Percentiles rank a stretch among this genome's conserved stretches.
Conservation (phyloP, 768 basidiomycete genomes). For the Rhizopogon salebrosus region DNA sequence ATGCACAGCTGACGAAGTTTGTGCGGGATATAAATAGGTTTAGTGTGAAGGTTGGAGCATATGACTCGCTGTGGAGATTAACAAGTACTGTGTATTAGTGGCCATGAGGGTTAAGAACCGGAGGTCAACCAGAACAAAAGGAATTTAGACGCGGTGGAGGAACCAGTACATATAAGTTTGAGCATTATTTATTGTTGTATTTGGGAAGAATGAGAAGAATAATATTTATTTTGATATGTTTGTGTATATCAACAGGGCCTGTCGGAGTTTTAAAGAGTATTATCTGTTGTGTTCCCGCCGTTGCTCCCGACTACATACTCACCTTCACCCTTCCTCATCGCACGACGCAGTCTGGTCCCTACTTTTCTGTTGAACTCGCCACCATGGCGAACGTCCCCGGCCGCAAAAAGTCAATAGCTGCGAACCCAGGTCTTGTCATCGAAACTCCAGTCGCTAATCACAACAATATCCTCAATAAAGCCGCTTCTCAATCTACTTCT, state of each 20-base stretch:
- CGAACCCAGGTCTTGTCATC: conserved; percentile 58
- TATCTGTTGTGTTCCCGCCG: conserved; percentile 18
- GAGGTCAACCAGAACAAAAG: no score
- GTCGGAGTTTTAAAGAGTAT: conserved; percentile 27
- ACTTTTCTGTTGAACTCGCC: conserved; percentile 13
- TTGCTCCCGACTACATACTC: conserved; percentile 3
- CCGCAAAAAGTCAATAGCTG: conserved; percentile 77
- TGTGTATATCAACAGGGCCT: conserved; percentile 21
- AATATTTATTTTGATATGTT: conserved; percentile 19
- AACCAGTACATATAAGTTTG: not conserved
- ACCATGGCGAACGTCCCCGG: conserved; percentile 51
- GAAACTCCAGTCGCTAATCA: conserved; percentile 70
- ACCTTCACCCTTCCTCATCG: not conserved
- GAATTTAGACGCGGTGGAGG: no score
- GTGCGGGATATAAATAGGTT: no score
- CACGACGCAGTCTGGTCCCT: not conserved
- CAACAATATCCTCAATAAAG: conserved; percentile 89
- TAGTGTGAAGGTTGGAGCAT: no score
- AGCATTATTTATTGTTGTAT: not conserved
- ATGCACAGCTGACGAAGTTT: no score
- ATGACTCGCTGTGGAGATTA: no score
- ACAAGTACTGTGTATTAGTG: no score
- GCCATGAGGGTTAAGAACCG: no score
- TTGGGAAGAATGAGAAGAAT: not conserved
- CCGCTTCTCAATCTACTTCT: conserved; percentile 80